These are phyloP conservation scores for Dunaliella sp. DNA, from an alignment of 139 green algal species.

Conservation along the genomic window DNA sequence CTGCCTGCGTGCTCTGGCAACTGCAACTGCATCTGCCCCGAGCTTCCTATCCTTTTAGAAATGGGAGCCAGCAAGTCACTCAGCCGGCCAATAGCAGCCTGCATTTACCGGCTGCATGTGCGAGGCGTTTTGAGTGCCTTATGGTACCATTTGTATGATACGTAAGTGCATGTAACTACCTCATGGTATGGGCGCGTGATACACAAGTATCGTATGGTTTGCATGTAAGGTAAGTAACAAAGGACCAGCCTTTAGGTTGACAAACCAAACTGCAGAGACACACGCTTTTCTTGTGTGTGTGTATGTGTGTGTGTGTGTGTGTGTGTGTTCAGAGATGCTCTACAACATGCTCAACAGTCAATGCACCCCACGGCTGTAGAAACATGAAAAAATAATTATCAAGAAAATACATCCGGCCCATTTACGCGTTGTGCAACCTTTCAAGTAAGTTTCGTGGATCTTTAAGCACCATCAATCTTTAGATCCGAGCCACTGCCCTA, in stretches of 20 bases:
- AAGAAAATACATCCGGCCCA: background rate
- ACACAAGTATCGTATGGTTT: no score
- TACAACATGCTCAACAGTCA: background rate
- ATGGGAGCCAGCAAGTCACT: slow-evolving; percentile 1
- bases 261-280: no score
- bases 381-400: background rate
- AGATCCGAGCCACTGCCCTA: no score
- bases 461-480: no score
- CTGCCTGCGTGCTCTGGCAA: background rate
- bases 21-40: background rate
- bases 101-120: background rate
- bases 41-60: background rate
- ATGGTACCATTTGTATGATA: background rate
- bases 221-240: no score
- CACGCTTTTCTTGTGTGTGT: no score
- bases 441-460: no score
- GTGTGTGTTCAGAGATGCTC: background rate
- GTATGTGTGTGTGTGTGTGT: background rate
- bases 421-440: background rate
- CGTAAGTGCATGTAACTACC: background rate
- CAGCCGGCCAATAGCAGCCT: background rate
- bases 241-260: no score
- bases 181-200: background rate
- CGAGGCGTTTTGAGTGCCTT: background rate
- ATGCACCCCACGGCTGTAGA: background rate